Evolutionary conservation across 73 alveolate genomes (phyloP).

Genomic region (Stentor roeselii): DNA sequence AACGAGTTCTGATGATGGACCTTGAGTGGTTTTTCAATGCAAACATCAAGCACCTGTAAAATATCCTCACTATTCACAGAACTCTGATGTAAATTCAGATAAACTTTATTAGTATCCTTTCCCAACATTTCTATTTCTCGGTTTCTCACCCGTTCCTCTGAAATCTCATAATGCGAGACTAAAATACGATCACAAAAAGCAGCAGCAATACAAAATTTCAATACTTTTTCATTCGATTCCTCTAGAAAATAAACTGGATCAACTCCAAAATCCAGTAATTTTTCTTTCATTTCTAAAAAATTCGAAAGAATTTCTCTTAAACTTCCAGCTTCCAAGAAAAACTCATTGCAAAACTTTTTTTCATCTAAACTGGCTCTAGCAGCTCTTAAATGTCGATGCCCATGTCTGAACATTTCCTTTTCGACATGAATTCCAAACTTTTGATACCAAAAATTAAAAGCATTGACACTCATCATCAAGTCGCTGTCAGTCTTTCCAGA

Average conservation of each 20-base stretch:
- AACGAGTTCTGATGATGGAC: not conserved
- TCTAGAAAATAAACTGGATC: not conserved
- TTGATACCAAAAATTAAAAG: not conserved
- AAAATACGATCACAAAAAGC: not conserved
- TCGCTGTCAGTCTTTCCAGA: not conserved
- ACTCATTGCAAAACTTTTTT: not conserved
- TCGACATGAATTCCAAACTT: not conserved
- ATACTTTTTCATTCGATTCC: not conserved
- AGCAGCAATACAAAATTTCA: slow-evolving; percentile 14
- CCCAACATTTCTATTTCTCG: not conserved
- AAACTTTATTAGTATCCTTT: too few species aligned
- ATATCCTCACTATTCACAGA: not conserved
- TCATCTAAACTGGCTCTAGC: not conserved
- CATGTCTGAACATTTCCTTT: not conserved
- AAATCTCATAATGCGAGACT: not conserved
- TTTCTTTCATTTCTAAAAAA: not conserved
- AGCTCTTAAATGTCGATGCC: not conserved
- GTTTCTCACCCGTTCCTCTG: not conserved
- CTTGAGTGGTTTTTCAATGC: not conserved
- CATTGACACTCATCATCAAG: not conserved
- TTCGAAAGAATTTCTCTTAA: not conserved
- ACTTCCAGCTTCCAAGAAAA: not conserved
- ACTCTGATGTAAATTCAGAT: not conserved
- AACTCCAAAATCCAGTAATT: not conserved
- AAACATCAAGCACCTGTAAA: not conserved